Evolutionary conservation across 1,139 yeast species (phyloP).

Genomic region (Nakaseomyces kungkrabaensis): DNA sequence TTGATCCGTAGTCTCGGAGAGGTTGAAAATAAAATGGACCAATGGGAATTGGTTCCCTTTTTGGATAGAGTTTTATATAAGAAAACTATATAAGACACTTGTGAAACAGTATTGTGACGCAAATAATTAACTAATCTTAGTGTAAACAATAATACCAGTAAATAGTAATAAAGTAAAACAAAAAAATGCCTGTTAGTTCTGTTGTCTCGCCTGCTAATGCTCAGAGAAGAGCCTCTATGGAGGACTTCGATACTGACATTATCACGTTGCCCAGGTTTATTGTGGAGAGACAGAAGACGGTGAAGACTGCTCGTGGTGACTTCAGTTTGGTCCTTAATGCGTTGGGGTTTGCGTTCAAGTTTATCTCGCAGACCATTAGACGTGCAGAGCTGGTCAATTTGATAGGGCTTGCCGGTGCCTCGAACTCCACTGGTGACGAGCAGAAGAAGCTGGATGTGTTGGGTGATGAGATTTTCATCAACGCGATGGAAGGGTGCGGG

Average conservation of each 20-base stretch:
- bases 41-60: too few species aligned
- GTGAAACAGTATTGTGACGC: too few species aligned
- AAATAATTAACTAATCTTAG: too few species aligned
- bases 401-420: slow-evolving; percentile 74
- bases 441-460: slow-evolving; percentile 95
- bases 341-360: slow-evolving; percentile 90
- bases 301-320: slow-evolving; percentile 81
- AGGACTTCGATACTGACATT: slow-evolving; percentile 66
- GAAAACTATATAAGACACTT: not conserved
- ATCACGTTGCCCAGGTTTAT: slow-evolving; percentile 85
- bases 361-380: slow-evolving; percentile 91
- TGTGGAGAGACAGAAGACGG: slow-evolving; percentile 68
- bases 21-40: too few species aligned
- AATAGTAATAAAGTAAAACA: not conserved
- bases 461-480: slow-evolving; percentile 95
- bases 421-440: slow-evolving; percentile 91
- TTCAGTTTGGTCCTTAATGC: slow-evolving; percentile 79
- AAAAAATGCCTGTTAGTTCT: not conserved
- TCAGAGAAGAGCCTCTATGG: slow-evolving; percentile 5
- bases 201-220: not conserved
- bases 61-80: too few species aligned
- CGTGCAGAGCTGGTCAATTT: slow-evolving; percentile 87
- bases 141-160: too few species aligned
- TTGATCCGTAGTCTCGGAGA: too few species aligned
- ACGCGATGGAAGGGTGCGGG: slow-evolving; percentile 90